Percentiles rank a stretch among this genome's conserved stretches.
Conservation (phyloP, 2,329 filamentous ascomycete species). For the Gliomastix tumulicola region DNA sequence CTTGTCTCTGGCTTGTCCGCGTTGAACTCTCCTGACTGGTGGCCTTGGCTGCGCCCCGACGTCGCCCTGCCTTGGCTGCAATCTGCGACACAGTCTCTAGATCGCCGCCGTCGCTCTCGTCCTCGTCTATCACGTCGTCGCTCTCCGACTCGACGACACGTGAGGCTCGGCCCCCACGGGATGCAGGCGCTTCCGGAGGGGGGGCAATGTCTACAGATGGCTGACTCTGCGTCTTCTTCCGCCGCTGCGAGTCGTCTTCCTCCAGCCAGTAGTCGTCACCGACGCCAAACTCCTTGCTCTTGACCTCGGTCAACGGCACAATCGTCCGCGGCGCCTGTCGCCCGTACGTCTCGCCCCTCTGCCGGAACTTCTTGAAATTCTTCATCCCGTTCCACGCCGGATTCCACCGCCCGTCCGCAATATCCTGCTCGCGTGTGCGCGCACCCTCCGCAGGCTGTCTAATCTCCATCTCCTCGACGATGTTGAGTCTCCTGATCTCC, state of each 20-base stretch:
- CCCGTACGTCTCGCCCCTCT: conserved; percentile 41
- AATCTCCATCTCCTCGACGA: conserved; percentile 72
- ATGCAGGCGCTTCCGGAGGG: conserved; percentile 8
- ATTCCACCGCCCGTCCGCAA: conserved; percentile 64
- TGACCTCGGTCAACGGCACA: conserved; percentile 64
- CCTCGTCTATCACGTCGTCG: conserved; percentile 16
- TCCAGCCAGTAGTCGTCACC: conserved; percentile 73
- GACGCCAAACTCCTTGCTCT: conserved; percentile 64
- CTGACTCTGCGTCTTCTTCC: conserved; percentile 17
- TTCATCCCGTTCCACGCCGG: conserved; percentile 87
- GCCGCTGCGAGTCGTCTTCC: conserved; percentile 28
- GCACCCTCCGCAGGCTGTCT: not conserved
- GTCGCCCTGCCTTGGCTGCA: not conserved
- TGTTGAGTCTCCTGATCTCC: conserved; percentile 65
- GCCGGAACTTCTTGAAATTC: conserved; percentile 88
- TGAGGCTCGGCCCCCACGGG: conserved; percentile 5
- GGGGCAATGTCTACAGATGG: conserved; percentile 11
- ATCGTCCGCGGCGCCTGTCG: conserved; percentile 47
- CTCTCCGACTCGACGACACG: conserved; percentile 25
- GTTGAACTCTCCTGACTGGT: not conserved
- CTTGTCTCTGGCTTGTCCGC: not conserved
- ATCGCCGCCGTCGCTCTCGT: conserved; percentile 8
- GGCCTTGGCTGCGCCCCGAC: not conserved
- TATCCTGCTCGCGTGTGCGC: conserved; percentile 37
- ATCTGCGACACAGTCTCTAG: conserved; percentile 1